Evolutionary conservation across 768 basidiomycete genomes (phyloP).

Genomic region (Kwoniella heveanensis): DNA sequence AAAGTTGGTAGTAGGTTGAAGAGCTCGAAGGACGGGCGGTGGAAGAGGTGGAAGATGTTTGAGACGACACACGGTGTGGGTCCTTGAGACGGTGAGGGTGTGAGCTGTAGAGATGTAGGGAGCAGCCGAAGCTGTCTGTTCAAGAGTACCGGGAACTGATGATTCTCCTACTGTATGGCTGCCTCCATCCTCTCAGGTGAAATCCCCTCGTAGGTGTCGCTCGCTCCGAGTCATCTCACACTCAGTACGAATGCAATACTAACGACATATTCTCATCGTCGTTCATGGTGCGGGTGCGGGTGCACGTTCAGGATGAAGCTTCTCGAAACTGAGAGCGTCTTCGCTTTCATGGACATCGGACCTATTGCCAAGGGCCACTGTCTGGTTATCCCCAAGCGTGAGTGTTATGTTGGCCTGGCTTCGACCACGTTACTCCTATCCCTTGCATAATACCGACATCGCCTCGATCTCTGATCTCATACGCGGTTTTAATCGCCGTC

Average conservation of each 20-base stretch:
- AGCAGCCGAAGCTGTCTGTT: too few relatives aligned
- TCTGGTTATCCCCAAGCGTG: conserved; percentile 91
- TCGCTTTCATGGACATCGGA: conserved; percentile 85
- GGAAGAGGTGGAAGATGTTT: neutral
- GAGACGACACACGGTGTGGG: too few relatives aligned
- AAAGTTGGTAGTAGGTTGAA: too few relatives aligned
- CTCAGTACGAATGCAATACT: neutral
- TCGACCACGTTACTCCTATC: too few relatives aligned
- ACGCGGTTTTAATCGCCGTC: too few relatives aligned
- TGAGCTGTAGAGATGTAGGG: neutral
- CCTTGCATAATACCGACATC: too few relatives aligned
- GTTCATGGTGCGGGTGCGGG: neutral
- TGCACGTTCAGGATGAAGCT: conserved; percentile 56
- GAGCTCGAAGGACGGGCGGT: too few relatives aligned
- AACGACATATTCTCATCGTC: too few relatives aligned
- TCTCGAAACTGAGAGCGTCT: conserved; percentile 55
- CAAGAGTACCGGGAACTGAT: neutral
- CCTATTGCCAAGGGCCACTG: conserved; percentile 86
- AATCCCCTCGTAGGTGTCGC: conserved; percentile 63
- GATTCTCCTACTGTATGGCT: neutral
- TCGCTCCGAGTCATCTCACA: neutral
- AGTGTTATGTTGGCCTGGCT: conserved; percentile 15
- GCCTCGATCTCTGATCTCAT: too few relatives aligned
- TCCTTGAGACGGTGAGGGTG: neutral
- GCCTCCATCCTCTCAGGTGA: too few relatives aligned